Evolutionary conservation across 2,329 filamentous ascomycete species (phyloP), one percentile per base, ranked within the genome.

Genomic region (Colletotrichum echinochloae): DNA sequence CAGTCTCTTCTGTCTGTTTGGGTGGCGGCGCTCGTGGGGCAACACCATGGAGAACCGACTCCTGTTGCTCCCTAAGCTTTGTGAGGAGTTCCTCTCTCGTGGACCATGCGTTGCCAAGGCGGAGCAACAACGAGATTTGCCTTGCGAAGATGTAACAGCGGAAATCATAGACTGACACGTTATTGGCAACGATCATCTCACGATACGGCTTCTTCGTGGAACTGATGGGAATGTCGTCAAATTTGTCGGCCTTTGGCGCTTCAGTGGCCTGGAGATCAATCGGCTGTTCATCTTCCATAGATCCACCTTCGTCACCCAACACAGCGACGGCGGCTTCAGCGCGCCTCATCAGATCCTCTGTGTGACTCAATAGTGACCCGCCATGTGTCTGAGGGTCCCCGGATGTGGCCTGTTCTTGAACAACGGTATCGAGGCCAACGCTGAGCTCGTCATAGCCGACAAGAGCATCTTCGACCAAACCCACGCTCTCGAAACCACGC

Each of bases 81-180:
- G 86, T 85, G 1, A 91, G 78, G 0, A 91, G 81, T 75, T 92
- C 89, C 74, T 91, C 89, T 46, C 87, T 80, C 0, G 89, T 88
- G 2, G 88, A 90, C 80, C 82, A 88, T 0, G 89, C 89, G 77
- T 95, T 96, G n/a, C 93, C 94, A 1, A 97, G 87, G 5, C 95
- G 89, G 16, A 97, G 85, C 1, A 98, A 85, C 0, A 99, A 82
- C 3, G 92, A 89, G 72, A 97, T 89, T 76, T 99, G 95, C 30
- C 96, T 89, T 3, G 94, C 91, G 79, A 98, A 99, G 16, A 99
- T 90, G 79, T 99, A 99, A 75, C 92, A 94, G 60, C 94, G 88
- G 79, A 99, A 98, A 79, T 99, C 96, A 77, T 98, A 98, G 3
- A 97, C 86, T 0, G 96, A 99, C 44, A 99, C 97, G 74, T 97